Percentiles rank a stretch among this genome's conserved stretches.
Conservation (phyloP, 306 rosid genomes). For the Ormosia semicastrata region DNA sequence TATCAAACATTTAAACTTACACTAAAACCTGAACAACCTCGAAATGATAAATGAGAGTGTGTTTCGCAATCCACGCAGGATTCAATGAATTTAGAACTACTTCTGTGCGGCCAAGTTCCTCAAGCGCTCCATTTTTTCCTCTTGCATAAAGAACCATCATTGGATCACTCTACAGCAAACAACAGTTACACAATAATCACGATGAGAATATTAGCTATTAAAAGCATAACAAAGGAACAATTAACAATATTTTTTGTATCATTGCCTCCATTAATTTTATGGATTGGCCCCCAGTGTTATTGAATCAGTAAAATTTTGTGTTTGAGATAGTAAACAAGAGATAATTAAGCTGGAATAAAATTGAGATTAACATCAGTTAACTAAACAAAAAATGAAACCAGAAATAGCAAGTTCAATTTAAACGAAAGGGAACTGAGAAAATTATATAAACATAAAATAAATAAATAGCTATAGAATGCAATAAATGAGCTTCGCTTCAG, state of each 20-base stretch:
- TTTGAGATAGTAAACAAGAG: background rate
- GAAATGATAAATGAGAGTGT: constrained; percentile 69
- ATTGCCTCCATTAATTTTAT: background rate
- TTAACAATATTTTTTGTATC: background rate
- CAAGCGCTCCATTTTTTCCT: constrained; percentile 80
- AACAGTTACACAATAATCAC: constrained; percentile 19
- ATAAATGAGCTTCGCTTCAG: background rate
- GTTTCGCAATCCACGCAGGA: constrained; percentile 86
- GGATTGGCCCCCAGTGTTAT: background rate
- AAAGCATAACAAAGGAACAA: background rate
- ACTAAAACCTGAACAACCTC: constrained; percentile 88
- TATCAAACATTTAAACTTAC: constrained; percentile 64
- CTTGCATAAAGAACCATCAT: constrained; percentile 72
- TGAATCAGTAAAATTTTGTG: background rate
- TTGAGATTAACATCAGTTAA: background rate
- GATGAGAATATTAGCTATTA: constrained; percentile 1
- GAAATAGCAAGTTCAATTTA: background rate
- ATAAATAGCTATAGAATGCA: background rate
- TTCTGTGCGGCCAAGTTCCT: constrained; percentile 92
- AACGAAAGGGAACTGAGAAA: background rate
- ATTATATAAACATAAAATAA: background rate
- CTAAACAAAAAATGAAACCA: background rate
- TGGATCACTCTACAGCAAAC: constrained; percentile 84
- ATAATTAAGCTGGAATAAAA: background rate
- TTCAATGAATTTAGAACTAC: constrained; percentile 76